Conservation (phyloP, 768 basidiomycete genomes). For the Cyclocybe cylindracea region DNA sequence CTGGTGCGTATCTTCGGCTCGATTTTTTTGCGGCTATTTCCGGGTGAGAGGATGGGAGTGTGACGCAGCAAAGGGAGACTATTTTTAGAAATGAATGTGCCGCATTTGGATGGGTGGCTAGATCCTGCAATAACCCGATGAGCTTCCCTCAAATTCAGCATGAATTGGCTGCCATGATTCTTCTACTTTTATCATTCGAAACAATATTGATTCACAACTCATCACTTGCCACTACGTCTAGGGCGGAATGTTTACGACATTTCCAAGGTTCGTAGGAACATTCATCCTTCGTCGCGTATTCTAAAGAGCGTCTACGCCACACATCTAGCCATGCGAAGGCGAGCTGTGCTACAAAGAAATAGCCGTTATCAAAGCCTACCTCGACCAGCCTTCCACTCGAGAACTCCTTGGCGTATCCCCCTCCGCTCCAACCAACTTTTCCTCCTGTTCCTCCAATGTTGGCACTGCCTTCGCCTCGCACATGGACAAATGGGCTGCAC, state of each 20-base stretch:
- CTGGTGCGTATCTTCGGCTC: constrained; percentile 29
- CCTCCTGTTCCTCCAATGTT: constrained; percentile 56
- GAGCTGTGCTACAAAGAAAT: constrained; percentile 37
- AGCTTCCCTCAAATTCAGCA: too few relatives aligned
- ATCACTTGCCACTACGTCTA: constrained; percentile 7
- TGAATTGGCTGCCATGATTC: neutral
- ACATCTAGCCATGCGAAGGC: constrained; percentile 37
- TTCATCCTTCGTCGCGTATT: neutral
- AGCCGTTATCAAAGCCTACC: constrained; percentile 48
- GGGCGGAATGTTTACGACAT: constrained; percentile 58
- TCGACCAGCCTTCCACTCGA: constrained; percentile 56
- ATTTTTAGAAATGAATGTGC: too few relatives aligned
- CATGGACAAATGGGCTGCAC: constrained; percentile 60
- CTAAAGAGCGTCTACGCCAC: neutral
- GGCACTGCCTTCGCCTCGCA: constrained; percentile 49
- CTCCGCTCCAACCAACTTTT: constrained; percentile 52
- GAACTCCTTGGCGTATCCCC: constrained; percentile 49
- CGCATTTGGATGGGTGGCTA: too few relatives aligned
- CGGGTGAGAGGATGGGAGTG: too few relatives aligned
- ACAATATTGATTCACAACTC: neutral
- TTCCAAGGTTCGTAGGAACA: constrained; percentile 38
- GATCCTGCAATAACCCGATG: too few relatives aligned
- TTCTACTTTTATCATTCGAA: neutral
- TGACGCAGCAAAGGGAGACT: too few relatives aligned
- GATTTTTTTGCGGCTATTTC: too few relatives aligned